Evolutionary conservation across 176 grass and related monocot genomes (phyloP).

Genomic region (Oryza meridionalis): DNA sequence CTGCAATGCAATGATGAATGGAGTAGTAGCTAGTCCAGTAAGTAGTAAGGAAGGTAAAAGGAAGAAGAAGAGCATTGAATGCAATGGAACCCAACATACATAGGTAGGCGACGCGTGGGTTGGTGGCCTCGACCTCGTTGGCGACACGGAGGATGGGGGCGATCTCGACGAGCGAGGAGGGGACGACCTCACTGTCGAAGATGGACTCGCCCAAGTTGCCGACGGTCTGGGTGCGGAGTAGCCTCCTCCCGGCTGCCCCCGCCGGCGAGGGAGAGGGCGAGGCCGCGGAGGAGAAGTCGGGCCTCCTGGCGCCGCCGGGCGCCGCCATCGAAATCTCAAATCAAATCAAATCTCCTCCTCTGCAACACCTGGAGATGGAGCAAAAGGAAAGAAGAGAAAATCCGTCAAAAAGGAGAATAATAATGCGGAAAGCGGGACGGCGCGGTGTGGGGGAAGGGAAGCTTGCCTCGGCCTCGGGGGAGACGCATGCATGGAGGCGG

Average conservation of each 20-base stretch:
- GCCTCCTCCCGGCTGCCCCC: slow-evolving; percentile 41
- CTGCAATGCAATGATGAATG: neutral
- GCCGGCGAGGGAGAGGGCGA: slow-evolving; percentile 40
- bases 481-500: neutral
- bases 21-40: neutral
- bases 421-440: neutral
- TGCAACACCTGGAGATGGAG: neutral
- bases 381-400: neutral
- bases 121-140: slow-evolving; percentile 68
- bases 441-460: neutral
- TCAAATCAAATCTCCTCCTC: neutral
- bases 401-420: neutral
- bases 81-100: slow-evolving; percentile 52
- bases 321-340: neutral
- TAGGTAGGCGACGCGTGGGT: slow-evolving; percentile 78
- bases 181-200: slow-evolving; percentile 80
- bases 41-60: too few relatives aligned
- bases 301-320: neutral
- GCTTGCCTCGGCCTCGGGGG: slow-evolving; percentile 5
- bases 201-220: slow-evolving; percentile 57
- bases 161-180: slow-evolving; percentile 72
- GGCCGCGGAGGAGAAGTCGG: slow-evolving; percentile 21
- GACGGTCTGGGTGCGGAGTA: slow-evolving; percentile 63
- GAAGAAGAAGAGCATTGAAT: too few relatives aligned
- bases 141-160: slow-evolving; percentile 78